Base-by-base conservation (phyloP, 768 basidiomycete genomes). In the Lentinus brumalis region DNA sequence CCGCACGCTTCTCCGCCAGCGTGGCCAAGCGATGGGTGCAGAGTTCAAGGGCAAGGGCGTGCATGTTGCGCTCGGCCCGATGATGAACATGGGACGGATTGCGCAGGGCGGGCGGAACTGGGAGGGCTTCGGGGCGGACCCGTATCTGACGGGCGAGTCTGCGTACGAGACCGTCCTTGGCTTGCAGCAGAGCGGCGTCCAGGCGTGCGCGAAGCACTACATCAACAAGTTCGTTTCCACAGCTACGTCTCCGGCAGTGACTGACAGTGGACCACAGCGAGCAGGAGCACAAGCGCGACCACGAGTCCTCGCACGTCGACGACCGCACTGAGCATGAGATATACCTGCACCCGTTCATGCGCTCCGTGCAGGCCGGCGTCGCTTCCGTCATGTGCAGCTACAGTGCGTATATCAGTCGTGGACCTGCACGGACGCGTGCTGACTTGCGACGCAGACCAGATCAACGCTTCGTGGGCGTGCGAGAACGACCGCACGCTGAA, bases 61-160 rank as follows among this genome's bases (percentile, higher is more conserved):
- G 49, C 84, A 97, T 66, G 76, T 96, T 51, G 88, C 86, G 10
- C 81, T 96, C 3, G 79, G 82, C 31, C 83, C 92, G 0, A 91
- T 91, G 88, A 94, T 92, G 86, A 94, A 95, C 71, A 83, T 96
- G 78, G 91, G 88, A 1, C 84, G 91, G 16, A 74, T 88, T 18
- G 86, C 90, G 3, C 79, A 84, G 64, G 92, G 89, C 7, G 95
- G 95, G 16, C 80, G 95, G 31, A 94, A 95, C 73, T 96, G 93
- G 92, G 95, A 96, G 79, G 93, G 92, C n/a, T 95, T 94, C 59
- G 94, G 94, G 32, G 92, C 83, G 10, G 95, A 97, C 71, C 95
- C 95, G 0, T 96, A 86, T 76, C 77, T 96, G 15, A 68, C 83
- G n/a, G 93, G 95, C 12, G 92, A 92, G 69, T 78, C 80, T 1